phyloP scores from a whole-genome alignment of 805 yeast genomes.

The Candida sphagnicola region DNA sequence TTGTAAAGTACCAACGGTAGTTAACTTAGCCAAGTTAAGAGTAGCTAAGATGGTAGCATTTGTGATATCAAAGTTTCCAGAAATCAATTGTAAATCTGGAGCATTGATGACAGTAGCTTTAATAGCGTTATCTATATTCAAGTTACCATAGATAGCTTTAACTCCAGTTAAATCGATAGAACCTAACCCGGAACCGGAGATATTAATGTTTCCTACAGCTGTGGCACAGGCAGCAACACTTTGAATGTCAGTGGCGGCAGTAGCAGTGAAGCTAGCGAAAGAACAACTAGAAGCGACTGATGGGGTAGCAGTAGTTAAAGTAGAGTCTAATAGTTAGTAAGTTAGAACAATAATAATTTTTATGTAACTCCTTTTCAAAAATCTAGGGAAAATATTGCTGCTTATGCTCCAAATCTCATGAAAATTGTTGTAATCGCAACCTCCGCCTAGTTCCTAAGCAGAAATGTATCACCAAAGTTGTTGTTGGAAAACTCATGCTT shows the following conservation, averaged over 20 bases:
- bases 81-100: slow-evolving; percentile 69
- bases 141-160: slow-evolving; percentile 71
- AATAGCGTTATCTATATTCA: slow-evolving; percentile 64
- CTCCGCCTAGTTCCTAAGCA: too few species aligned
- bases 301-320: slow-evolving; percentile 50
- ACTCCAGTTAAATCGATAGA: slow-evolving; percentile 70
- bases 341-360: too few species aligned
- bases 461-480: too few species aligned
- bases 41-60: slow-evolving; percentile 62
- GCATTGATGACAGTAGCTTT: slow-evolving; percentile 65
- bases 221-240: slow-evolving; percentile 68
- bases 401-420: background rate
- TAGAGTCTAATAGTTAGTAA: slow-evolving; percentile 29
- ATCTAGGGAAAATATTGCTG: background rate
- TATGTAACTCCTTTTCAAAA: background rate
- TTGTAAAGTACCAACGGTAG: slow-evolving; percentile 75
- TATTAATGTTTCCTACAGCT: slow-evolving; percentile 72
- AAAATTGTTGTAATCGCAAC: too few species aligned
- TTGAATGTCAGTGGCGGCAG: slow-evolving; percentile 78
- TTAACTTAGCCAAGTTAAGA: slow-evolving; percentile 72
- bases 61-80: slow-evolving; percentile 62
- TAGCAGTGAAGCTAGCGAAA: slow-evolving; percentile 62
- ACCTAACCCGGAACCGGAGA: slow-evolving; percentile 58
- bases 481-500: too few species aligned
- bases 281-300: slow-evolving; percentile 62